Evolutionary conservation across 139 green algal species (phyloP).

Genomic region (Zygnema cylindricum): DNA sequence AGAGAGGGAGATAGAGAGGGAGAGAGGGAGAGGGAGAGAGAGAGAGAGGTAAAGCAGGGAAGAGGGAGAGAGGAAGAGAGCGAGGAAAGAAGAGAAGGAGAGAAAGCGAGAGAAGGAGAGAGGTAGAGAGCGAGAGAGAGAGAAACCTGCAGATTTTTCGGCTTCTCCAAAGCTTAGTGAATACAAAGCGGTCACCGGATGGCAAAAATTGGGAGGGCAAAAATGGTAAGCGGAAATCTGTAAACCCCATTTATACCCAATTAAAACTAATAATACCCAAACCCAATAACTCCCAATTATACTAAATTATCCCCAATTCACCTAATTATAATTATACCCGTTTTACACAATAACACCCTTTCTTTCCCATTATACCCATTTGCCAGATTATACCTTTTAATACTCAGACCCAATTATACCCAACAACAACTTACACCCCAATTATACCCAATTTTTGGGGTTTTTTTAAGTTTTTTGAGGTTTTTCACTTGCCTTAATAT

Average conservation of each 20-base stretch:
- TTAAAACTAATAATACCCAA: neutral
- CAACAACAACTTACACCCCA: too few relatives aligned
- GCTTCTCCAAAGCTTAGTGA: slow-evolving; percentile 38
- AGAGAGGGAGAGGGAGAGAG: neutral
- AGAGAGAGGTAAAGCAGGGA: too few relatives aligned
- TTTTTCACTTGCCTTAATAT: neutral
- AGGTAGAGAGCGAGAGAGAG: neutral
- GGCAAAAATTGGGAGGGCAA: neutral
- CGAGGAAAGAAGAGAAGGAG: neutral
- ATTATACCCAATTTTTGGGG: too few relatives aligned
- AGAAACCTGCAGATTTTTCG: slow-evolving; percentile 30
- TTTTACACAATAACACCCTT: neutral
- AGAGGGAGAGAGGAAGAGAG: neutral
- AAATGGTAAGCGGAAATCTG: slow-evolving; percentile 56
- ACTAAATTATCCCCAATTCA: too few relatives aligned
- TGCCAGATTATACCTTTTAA: neutral
- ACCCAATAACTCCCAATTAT: neutral
- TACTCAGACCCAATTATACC: too few relatives aligned
- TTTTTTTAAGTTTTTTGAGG: neutral
- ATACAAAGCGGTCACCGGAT: slow-evolving; percentile 51
- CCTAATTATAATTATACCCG: too few relatives aligned
- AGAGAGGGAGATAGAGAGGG: neutral
- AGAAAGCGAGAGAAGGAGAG: neutral
- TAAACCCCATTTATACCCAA: too few relatives aligned
- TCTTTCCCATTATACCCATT: neutral